Base-by-base conservation (phyloP, 257 asterid genomes). In the Anisodus acutangulus region DNA sequence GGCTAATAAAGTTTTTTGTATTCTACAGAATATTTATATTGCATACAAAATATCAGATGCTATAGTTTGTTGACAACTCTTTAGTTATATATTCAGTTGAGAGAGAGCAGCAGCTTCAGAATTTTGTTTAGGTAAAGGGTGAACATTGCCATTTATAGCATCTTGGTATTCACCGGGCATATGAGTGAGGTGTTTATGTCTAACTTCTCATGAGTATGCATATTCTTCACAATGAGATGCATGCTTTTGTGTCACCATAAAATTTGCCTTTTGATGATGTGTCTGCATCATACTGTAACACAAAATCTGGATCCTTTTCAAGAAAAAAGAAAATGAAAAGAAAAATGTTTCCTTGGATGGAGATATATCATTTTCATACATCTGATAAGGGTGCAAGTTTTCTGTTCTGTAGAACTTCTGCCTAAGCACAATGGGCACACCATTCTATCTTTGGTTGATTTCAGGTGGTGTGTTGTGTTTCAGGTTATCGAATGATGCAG, bases 401-500 rank as follows among this genome's bases (percentile, higher is more conserved):
- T 53, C 41, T 26, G 15, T 49, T 78, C 2, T 12, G 64, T 8
- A 6, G 31, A 64, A 54, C 66, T 87, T 78, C 81, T 85, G 57
- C 79, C 57, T 51, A 71, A 43, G 83, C 82, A 53, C 57, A 37
- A 43, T 74, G 83, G 31, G 81, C 13, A 4, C 49, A 31, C 41
- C 64, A 31, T 53, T 78, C 49, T 53, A 26, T 31, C 64, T 78
- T 11, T 85, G 79, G 74, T 70, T 86, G 86, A 86, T 51, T 3
- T 76, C 59, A 57, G 72, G 43, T 1, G 19, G 22, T 86, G 55
- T 74, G 90, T 83, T 57, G 62, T 83, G 11, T 84, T 90, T 87
- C 93, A 97, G 99, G 89, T 71, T 92, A 70, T 89, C 91, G 83
- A 86, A 85, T 83, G 95, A 97, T 87, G 59, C 95, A 72, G 85